Evolutionary conservation across 805 yeast species (phyloP).

Genomic region (Groenewaldozyma salmanticensis): DNA sequence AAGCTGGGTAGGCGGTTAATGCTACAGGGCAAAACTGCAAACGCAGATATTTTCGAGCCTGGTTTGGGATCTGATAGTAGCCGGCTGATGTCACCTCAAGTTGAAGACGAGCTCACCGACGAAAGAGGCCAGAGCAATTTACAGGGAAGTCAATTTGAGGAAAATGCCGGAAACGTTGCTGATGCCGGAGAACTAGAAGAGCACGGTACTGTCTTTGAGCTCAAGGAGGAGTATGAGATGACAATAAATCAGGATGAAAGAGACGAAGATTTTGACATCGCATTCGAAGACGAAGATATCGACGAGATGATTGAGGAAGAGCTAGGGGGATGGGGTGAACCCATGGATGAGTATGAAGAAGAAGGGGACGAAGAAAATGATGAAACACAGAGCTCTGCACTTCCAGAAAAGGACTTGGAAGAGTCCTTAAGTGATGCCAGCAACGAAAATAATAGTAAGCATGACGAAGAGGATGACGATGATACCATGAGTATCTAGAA

Average conservation of each 20-base stretch:
- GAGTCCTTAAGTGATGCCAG: background rate
- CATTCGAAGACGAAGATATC: background rate
- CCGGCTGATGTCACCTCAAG: too few species aligned
- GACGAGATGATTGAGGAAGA: slow-evolving; percentile 3
- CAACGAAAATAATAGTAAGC: background rate
- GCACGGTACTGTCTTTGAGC: too few species aligned
- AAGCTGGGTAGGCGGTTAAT: too few species aligned
- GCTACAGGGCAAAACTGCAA: too few species aligned
- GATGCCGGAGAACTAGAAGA: too few species aligned
- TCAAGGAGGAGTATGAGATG: too few species aligned
- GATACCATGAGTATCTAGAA: slow-evolving; percentile 1
- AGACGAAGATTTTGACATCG: background rate
- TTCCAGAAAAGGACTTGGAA: background rate
- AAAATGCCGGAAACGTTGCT: too few species aligned
- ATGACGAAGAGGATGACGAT: slow-evolving; percentile 3
- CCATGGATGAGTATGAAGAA: slow-evolving; percentile 1
- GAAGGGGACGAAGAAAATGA: background rate
- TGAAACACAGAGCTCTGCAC: background rate
- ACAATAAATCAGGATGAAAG: background rate
- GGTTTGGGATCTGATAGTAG: too few species aligned
- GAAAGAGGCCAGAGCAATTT: too few species aligned
- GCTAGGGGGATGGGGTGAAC: slow-evolving; percentile 1
- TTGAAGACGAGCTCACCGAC: too few species aligned
- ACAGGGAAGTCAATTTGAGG: too few species aligned
- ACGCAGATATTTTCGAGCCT: too few species aligned